Evolutionary conservation across 805 yeast species (phyloP).

Genomic region (Wickerhamiella alocasiicola): DNA sequence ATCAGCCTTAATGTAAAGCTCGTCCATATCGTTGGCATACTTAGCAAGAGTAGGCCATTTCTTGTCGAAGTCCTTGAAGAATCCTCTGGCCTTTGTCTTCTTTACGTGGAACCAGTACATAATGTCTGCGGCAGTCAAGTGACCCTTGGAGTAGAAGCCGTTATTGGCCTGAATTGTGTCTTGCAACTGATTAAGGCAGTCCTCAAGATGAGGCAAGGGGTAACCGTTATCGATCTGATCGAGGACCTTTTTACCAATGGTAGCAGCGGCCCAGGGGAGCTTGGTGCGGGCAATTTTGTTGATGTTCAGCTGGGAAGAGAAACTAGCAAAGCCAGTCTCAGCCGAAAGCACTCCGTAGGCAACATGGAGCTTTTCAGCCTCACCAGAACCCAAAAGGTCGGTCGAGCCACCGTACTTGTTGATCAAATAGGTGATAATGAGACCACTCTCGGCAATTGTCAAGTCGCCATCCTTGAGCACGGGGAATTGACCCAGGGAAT

Average conservation of each 20-base stretch:
- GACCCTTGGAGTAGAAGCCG: conserved; percentile 51
- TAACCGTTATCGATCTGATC: conserved; percentile 37
- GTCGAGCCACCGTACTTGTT: conserved; percentile 35
- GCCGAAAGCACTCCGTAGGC: conserved; percentile 43
- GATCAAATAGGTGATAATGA: conserved; percentile 41
- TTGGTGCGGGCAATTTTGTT: conserved; percentile 25
- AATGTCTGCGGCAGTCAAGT: conserved; percentile 49
- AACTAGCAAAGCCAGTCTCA: conserved; percentile 53
- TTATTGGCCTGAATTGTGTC: conserved; percentile 31
- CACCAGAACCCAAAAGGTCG: conserved; percentile 30
- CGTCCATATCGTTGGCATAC: neutral
- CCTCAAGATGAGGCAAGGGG: conserved; percentile 36
- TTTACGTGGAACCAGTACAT: conserved; percentile 22
- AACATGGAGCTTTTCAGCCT: conserved; percentile 33
- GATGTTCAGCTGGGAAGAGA: conserved; percentile 30
- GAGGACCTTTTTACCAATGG: conserved; percentile 32
- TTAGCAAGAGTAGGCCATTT: conserved; percentile 6
- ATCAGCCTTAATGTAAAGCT: conserved; percentile 1
- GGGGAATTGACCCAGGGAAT: conserved; percentile 56
- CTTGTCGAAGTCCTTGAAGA: neutral
- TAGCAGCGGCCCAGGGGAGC: conserved; percentile 17
- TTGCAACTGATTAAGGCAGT: conserved; percentile 34
- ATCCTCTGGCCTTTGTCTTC: neutral
- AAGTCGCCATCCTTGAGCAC: conserved; percentile 36
- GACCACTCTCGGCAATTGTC: conserved; percentile 47